phyloP scores from a whole-genome alignment of 495 filamentous ascomycete genomes.

The Xylaria intraflava region DNA sequence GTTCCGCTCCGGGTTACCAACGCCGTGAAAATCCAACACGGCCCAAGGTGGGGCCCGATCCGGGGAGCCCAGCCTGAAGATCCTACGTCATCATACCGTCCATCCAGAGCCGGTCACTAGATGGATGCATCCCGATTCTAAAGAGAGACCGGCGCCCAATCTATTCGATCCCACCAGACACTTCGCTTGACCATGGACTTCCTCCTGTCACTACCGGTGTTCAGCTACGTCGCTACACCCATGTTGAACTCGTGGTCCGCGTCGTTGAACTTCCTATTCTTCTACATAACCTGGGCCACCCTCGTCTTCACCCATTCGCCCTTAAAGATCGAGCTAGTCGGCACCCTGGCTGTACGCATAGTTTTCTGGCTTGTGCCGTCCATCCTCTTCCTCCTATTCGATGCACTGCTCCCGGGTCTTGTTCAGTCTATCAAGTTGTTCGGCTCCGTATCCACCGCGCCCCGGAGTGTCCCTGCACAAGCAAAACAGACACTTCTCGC shows the following conservation, averaged over 20 bases:
- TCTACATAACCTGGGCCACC: conserved; percentile 85
- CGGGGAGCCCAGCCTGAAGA: not conserved
- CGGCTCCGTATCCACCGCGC: conserved; percentile 57
- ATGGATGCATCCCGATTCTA: not conserved
- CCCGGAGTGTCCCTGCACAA: conserved; percentile 38
- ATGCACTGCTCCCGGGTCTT: conserved; percentile 59
- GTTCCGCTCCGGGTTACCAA: too few species aligned
- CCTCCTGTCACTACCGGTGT: conserved; percentile 62
- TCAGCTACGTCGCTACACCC: conserved; percentile 56
- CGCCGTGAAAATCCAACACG: not conserved
- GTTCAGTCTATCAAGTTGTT: conserved; percentile 62
- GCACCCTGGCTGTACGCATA: conserved; percentile 58
- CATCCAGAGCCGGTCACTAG: not conserved
- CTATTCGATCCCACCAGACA: too few species aligned
- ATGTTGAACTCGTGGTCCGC: conserved; percentile 61
- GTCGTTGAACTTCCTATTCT: conserved; percentile 78
- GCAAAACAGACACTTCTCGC: conserved; percentile 45
- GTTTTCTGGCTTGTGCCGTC: conserved; percentile 71
- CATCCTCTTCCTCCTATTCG: conserved; percentile 65
- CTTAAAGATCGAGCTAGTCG: conserved; percentile 68
- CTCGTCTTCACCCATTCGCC: conserved; percentile 70
- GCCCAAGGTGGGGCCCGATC: not conserved
- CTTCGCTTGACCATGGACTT: conserved; percentile 45
- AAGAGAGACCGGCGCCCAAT: too few species aligned
- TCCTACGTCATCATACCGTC: not conserved